phyloP scores from a whole-genome alignment of 306 rosid genomes.

The Spatholobus suberectus region DNA sequence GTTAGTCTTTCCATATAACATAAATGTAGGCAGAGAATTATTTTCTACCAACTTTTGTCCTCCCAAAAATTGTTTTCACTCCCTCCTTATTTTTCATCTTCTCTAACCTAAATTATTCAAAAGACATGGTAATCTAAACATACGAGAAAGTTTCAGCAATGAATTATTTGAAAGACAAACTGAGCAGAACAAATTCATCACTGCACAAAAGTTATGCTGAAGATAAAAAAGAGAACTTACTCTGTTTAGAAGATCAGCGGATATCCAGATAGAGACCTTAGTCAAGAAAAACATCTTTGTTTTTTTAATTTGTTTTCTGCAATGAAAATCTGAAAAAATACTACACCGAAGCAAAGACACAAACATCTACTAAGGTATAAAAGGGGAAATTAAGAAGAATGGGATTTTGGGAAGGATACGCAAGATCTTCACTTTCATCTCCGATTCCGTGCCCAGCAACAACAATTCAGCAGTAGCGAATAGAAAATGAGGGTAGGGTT shows the following conservation, averaged over 20 bases:
- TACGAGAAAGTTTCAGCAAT: not conserved
- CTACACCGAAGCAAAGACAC: not conserved
- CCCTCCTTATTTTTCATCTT: not conserved
- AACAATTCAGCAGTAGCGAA: not conserved
- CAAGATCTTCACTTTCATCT: slow-evolving; percentile 8
- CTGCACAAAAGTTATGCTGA: not conserved
- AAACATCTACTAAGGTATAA: not conserved
- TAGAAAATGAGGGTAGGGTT: not conserved
- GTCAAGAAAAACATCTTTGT: not conserved
- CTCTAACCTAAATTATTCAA: not conserved
- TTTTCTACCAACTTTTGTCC: not conserved
- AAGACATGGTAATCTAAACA: not conserved
- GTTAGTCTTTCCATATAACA: not conserved
- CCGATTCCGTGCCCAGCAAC: not conserved
- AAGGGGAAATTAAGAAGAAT: not conserved
- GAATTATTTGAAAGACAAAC: not conserved
- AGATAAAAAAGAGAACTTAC: not conserved
- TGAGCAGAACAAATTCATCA: not conserved
- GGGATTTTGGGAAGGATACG: not conserved
- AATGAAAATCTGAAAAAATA: not conserved
- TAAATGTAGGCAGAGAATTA: not conserved
- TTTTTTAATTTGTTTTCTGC: not conserved
- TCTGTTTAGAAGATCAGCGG: slow-evolving; percentile 1
- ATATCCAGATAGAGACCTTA: not conserved
- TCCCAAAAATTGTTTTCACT: not conserved